Percentiles rank a stretch among this genome's conserved stretches.
These are phyloP conservation scores for Filobasidium floriforme DNA, from an alignment of 768 basidiomycete species.

Conservation along the genomic window DNA sequence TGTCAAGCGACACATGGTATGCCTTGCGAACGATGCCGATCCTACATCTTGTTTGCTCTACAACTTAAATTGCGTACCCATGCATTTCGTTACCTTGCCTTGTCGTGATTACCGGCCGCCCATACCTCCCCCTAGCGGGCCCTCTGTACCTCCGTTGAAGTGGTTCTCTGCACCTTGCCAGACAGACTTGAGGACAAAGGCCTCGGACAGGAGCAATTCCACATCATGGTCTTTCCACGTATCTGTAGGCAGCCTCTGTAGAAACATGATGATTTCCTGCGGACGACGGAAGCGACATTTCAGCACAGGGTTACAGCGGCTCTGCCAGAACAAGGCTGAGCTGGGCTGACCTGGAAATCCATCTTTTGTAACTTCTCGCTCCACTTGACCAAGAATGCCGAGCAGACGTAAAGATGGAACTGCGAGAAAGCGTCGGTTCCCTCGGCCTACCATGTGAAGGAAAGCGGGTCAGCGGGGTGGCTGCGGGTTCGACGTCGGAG, in stretches of 20 bases:
- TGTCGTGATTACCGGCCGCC: neutral
- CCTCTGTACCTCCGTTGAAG: conserved; percentile 25
- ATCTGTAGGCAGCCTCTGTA: conserved; percentile 54
- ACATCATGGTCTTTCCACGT: conserved; percentile 94
- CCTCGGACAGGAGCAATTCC: conserved; percentile 88
- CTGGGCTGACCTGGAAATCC: conserved; percentile 82
- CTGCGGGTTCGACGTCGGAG: neutral
- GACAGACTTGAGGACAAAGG: conserved; percentile 60
- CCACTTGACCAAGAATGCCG: conserved; percentile 92
- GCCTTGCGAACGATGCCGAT: too few species aligned
- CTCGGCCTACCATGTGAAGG: conserved; percentile 67
- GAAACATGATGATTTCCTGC: conserved; percentile 97
- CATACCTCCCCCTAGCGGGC: neutral
- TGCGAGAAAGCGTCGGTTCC: conserved; percentile 97
- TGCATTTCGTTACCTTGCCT: too few species aligned
- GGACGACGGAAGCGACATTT: neutral
- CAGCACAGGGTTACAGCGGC: neutral
- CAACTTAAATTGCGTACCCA: too few species aligned
- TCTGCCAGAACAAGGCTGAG: neutral
- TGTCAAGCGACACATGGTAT: too few species aligned
- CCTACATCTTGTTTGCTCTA: too few species aligned
- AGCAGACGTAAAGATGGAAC: conserved; percentile 97
- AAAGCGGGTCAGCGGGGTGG: neutral
- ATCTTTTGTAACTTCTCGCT: conserved; percentile 85
- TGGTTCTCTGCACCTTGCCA: conserved; percentile 47